Conservation (phyloP, 179 eudicot species). For the Patellifolia procumbens region DNA sequence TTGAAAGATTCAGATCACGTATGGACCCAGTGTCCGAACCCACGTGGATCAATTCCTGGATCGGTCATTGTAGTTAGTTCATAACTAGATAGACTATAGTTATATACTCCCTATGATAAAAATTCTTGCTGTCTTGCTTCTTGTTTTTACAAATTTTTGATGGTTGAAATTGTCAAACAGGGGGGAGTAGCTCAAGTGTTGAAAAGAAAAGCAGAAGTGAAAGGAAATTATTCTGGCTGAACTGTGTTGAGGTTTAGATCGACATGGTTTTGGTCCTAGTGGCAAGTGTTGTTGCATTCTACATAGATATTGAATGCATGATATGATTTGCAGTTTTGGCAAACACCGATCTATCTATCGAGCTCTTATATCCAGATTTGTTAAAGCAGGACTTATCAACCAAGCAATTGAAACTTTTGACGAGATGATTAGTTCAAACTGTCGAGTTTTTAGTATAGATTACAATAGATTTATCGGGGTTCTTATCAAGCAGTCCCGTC, state of each 20-base stretch:
- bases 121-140: background rate
- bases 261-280: constrained; percentile 31
- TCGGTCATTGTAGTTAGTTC: too few relatives aligned
- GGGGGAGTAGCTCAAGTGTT: background rate
- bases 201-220: background rate
- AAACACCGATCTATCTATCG: constrained; percentile 72
- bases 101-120: background rate
- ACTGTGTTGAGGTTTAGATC: constrained; percentile 10
- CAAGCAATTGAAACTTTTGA: constrained; percentile 84
- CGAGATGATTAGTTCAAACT: constrained; percentile 80
- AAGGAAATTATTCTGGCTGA: constrained; percentile 9
- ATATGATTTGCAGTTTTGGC: constrained; percentile 54
- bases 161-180: constrained; percentile 11
- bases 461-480: constrained; percentile 90
- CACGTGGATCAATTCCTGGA: too few relatives aligned
- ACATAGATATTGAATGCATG: constrained; percentile 36
- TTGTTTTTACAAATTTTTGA: background rate
- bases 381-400: constrained; percentile 78
- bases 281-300: constrained; percentile 26
- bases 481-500: constrained; percentile 62
- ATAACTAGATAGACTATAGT: too few relatives aligned
- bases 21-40: too few relatives aligned
- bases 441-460: constrained; percentile 82
- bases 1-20: too few relatives aligned
- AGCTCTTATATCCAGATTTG: constrained; percentile 67